A percentile compares a stretch with the other conserved stretches of the same genome.
These are phyloP conservation scores for Agaricus subrufescens DNA, from an alignment of 768 basidiomycete genomes.

Conservation along the genomic window DNA sequence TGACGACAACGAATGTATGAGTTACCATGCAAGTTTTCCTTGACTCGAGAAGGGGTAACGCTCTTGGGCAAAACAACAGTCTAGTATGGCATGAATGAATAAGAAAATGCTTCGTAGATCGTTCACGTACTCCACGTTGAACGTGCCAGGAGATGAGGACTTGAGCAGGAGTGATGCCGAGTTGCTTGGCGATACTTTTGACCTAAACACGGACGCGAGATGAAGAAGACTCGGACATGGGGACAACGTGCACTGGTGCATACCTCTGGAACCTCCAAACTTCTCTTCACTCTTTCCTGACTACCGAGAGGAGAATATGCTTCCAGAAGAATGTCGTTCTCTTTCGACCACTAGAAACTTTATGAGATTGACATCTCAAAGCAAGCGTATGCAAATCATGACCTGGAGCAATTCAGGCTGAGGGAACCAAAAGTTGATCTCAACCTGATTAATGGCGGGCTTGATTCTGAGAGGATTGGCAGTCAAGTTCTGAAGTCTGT, in stretches of 20 bases:
- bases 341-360: constrained; percentile 54
- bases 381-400: neutral
- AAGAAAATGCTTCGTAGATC: neutral
- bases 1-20: neutral
- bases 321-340: constrained; percentile 59
- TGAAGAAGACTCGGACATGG: neutral
- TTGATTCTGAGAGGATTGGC: constrained; percentile 54
- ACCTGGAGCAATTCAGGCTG: constrained; percentile 73
- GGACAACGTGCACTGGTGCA: neutral
- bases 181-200: constrained; percentile 51
- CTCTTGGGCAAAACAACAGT: constrained; percentile 75
- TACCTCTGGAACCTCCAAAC: constrained; percentile 56
- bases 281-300: constrained; percentile 48
- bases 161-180: constrained; percentile 71
- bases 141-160: constrained; percentile 74
- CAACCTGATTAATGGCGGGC: constrained; percentile 75
- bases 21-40: constrained; percentile 65
- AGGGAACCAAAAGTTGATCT: constrained; percentile 73
- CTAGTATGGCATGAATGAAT: constrained; percentile 24
- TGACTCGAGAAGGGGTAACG: constrained; percentile 61
- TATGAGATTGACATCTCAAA: neutral
- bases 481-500: constrained; percentile 56
- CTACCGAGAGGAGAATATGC: constrained; percentile 79
- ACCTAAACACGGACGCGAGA: constrained; percentile 27
- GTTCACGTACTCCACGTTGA: constrained; percentile 58